Evolutionary conservation across 2,329 filamentous ascomycete genomes (phyloP).

Genomic region (Harringtonia lauricola): DNA sequence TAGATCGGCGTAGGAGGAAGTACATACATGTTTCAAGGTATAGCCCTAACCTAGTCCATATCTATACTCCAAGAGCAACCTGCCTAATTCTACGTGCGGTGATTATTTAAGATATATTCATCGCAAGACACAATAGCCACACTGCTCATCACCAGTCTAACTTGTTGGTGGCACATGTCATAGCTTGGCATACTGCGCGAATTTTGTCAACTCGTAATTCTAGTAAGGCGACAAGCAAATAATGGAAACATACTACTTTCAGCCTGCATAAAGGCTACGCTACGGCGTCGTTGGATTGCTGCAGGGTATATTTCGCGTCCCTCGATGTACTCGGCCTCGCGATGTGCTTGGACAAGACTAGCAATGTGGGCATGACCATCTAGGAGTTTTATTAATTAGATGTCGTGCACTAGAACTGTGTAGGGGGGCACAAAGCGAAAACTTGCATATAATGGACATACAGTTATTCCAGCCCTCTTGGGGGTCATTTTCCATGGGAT

Average conservation of each 20-base stretch:
- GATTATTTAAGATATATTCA: too few species aligned
- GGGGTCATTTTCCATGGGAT: not conserved
- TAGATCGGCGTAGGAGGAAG: too few species aligned
- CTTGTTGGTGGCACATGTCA: not conserved
- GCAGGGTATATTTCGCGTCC: not conserved
- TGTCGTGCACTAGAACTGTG: too few species aligned
- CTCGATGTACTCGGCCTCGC: not conserved
- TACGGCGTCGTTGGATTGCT: slow-evolving; percentile 1
- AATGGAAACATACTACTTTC: slow-evolving; percentile 1
- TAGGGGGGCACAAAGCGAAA: too few species aligned
- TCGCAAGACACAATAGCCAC: too few species aligned
- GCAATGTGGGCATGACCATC: not conserved
- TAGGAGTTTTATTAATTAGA: too few species aligned
- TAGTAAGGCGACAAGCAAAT: too few species aligned
- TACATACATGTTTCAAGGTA: too few species aligned
- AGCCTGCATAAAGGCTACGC: not conserved
- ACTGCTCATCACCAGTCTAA: not conserved
- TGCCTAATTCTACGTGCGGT: too few species aligned
- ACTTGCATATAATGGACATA: not conserved
- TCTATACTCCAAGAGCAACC: too few species aligned
- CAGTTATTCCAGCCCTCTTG: not conserved
- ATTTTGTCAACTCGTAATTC: not conserved
- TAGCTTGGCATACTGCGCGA: not conserved
- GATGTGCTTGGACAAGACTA: not conserved
- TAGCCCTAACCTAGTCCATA: too few species aligned